phyloP scores from a whole-genome alignment of 352 stramenopile species.

The Phytophthora chlamydospora region DNA sequence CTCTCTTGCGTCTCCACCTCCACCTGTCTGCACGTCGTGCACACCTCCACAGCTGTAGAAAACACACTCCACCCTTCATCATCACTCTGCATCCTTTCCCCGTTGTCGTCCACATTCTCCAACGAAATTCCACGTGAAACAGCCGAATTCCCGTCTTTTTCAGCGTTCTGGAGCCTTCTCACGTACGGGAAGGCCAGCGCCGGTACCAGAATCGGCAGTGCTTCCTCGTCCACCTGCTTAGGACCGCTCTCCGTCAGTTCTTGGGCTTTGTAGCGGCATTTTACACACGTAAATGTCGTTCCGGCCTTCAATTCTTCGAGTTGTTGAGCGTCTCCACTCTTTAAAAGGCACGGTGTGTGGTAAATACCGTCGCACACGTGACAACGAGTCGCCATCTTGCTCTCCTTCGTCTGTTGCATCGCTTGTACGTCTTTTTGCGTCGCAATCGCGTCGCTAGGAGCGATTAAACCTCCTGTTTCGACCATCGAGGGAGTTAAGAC shows the following conservation, averaged over 20 bases:
- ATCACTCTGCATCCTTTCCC: constrained; percentile 15
- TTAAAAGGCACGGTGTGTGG: constrained; percentile 43
- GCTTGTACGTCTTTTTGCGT: background rate
- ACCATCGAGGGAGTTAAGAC: background rate
- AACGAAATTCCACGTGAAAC: constrained; percentile 1
- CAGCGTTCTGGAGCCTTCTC: constrained; percentile 3
- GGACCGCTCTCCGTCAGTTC: constrained; percentile 7
- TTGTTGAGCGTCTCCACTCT: background rate
- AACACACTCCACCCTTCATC: constrained; percentile 39
- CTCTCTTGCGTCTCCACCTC: constrained; percentile 44
- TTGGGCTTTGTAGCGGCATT: constrained; percentile 18
- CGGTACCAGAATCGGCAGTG: constrained; percentile 31
- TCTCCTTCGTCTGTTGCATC: background rate
- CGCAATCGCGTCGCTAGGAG: constrained; percentile 3
- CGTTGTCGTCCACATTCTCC: constrained; percentile 3
- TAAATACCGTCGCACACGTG: constrained; percentile 48
- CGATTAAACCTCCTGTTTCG: constrained; percentile 10
- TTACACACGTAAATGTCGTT: constrained; percentile 28
- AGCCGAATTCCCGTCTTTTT: constrained; percentile 6
- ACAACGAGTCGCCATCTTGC: constrained; percentile 34
- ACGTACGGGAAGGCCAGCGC: constrained; percentile 37
- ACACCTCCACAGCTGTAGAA: constrained; percentile 54
- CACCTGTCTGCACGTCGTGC: constrained; percentile 61
- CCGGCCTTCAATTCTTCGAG: background rate
- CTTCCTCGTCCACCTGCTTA: background rate